Conservation (phyloP, 2,329 filamentous ascomycete species). For the Penicillium sp. region DNA sequence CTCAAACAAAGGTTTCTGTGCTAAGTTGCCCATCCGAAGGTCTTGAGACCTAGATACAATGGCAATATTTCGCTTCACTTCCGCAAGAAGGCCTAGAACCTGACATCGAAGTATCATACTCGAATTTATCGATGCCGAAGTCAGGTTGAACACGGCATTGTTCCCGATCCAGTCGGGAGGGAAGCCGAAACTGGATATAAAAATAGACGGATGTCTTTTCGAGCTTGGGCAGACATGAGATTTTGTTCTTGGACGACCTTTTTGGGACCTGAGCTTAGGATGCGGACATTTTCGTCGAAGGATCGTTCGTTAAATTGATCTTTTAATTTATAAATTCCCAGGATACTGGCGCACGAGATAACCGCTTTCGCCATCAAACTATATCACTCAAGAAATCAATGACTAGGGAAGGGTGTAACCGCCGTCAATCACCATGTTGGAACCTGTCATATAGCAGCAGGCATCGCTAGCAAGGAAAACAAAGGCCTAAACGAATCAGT, state of each 20-base stretch:
- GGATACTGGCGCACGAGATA: too few species aligned
- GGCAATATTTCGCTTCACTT: too few species aligned
- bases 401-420: constrained; percentile 45
- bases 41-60: too few species aligned
- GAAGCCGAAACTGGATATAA: background rate
- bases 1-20: too few species aligned
- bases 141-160: background rate
- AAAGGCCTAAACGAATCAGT: constrained; percentile 34
- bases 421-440: constrained; percentile 54
- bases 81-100: background rate
- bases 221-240: too few species aligned
- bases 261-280: too few species aligned
- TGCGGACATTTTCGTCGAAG: too few species aligned
- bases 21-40: too few species aligned
- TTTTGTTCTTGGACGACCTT: too few species aligned
- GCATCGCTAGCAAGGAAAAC: constrained; percentile 53
- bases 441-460: constrained; percentile 54
- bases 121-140: background rate
- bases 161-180: background rate
- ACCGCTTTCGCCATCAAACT: background rate
- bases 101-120: background rate
- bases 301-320: too few species aligned
- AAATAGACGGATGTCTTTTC: too few species aligned
- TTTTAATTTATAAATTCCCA: too few species aligned
- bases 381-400: background rate